Conservation (phyloP, 2,329 filamentous ascomycete species). For the Arthroderma uncinatum region DNA sequence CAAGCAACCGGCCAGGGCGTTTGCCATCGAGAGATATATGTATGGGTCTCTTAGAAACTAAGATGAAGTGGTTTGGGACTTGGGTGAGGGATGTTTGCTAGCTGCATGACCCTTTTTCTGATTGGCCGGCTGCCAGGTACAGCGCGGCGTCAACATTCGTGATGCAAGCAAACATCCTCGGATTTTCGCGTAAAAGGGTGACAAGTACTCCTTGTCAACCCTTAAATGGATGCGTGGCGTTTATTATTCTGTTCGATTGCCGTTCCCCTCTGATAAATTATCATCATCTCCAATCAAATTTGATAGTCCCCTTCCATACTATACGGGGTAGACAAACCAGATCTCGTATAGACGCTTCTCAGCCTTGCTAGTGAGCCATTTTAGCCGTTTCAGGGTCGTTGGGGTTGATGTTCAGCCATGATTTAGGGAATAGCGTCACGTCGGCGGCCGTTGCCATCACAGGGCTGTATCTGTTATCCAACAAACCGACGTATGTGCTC, state of each 20-base stretch:
- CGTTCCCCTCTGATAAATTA: neutral
- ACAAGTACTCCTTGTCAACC: neutral
- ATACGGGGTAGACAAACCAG: neutral
- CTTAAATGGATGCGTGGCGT: neutral
- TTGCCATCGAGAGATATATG: slow-evolving; percentile 2
- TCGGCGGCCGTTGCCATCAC: no score
- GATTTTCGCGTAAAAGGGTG: neutral
- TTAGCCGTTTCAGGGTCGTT: neutral
- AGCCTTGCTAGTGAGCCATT: neutral
- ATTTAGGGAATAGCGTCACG: no score
- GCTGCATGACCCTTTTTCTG: neutral
- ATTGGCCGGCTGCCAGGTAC: neutral
- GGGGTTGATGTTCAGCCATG: neutral
- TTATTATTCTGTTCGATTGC: neutral
- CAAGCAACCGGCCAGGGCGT: slow-evolving; percentile 4
- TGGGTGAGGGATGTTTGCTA: slow-evolving; percentile 5
- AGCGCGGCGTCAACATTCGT: neutral
- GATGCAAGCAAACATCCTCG: slow-evolving; percentile 3
- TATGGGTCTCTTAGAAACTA: neutral
- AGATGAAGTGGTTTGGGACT: neutral
- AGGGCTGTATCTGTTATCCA: neutral
- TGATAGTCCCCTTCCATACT: neutral
- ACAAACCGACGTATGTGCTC: neutral
- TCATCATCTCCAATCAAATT: neutral
- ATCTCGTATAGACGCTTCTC: neutral